Conservation (phyloP, 805 yeast genomes). For the Naumovozyma castellii region DNA sequence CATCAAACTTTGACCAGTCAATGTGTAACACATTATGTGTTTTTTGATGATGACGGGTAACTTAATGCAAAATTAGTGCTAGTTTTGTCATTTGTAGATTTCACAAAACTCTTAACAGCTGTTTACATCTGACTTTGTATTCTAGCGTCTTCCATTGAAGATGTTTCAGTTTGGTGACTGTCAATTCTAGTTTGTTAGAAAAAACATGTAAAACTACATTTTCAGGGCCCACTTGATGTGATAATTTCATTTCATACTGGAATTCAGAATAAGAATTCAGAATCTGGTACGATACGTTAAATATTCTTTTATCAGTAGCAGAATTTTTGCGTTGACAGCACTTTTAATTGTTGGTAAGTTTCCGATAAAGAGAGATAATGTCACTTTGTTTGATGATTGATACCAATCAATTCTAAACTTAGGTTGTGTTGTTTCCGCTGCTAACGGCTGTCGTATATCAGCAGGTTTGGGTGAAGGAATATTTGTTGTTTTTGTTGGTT, state of each 20-base stretch:
- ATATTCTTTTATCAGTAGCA: conserved; percentile 31
- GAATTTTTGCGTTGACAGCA: conserved; percentile 35
- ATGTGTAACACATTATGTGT: no score
- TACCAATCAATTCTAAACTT: conserved; percentile 57
- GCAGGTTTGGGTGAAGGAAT: neutral
- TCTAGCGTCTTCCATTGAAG: conserved; percentile 48
- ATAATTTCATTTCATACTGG: conserved; percentile 46
- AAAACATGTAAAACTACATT: conserved; percentile 43
- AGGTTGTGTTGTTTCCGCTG: conserved; percentile 1
- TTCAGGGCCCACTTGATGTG: conserved; percentile 39
- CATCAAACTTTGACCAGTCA: conserved; percentile 60
- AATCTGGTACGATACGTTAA: conserved; percentile 15
- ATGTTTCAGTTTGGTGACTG: conserved; percentile 38
- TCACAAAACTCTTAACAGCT: no score
- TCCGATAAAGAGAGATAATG: conserved; percentile 63
- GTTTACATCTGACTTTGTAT: no score
- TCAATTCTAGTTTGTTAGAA: conserved; percentile 67
- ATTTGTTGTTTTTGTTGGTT: neutral
- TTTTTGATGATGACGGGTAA: conserved; percentile 60
- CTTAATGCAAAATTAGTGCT: no score
- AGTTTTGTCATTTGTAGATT: neutral
- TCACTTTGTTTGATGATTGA: conserved; percentile 50
- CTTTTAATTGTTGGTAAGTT: conserved; percentile 37
- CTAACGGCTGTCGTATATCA: neutral
- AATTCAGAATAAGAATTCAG: conserved; percentile 41